Conservation (phyloP, 2,329 filamentous ascomycete species). For the Davidsoniella australis region DNA sequence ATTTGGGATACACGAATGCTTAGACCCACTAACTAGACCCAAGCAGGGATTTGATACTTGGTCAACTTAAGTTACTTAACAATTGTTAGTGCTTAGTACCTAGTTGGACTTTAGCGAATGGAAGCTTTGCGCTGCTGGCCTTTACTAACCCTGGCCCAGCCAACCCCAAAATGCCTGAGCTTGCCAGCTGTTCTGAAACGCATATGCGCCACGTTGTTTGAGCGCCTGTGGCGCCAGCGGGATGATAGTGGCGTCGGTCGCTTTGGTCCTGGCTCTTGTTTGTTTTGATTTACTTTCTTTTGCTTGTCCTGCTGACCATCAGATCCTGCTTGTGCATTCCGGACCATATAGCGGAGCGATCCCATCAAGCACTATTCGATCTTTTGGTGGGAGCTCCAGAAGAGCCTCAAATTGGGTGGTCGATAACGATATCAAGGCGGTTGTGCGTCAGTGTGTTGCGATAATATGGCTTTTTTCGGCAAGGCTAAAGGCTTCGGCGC, state of each 20-base stretch:
- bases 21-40: background rate
- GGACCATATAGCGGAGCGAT: too few relatives aligned
- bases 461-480: too few relatives aligned
- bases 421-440: background rate
- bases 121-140: background rate
- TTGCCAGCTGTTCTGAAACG: slow-evolving; percentile 3
- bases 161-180: too few relatives aligned
- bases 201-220: background rate
- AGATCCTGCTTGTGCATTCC: background rate
- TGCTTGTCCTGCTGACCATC: slow-evolving; percentile 1
- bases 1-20: slow-evolving; percentile 12
- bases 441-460: too few relatives aligned
- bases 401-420: background rate
- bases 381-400: background rate
- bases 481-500: too few relatives aligned
- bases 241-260: too few relatives aligned
- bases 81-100: background rate
- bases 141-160: background rate
- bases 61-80: too few relatives aligned
- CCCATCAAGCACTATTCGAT: too few relatives aligned
- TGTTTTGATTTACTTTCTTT: too few relatives aligned
- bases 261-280: too few relatives aligned
- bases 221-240: background rate
- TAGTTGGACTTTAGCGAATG: background rate
- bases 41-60: background rate